Evolutionary conservation across 495 filamentous ascomycete species (phyloP), one percentile per base, ranked within the genome.

Genomic region (Aspergillus nidulans): DNA sequence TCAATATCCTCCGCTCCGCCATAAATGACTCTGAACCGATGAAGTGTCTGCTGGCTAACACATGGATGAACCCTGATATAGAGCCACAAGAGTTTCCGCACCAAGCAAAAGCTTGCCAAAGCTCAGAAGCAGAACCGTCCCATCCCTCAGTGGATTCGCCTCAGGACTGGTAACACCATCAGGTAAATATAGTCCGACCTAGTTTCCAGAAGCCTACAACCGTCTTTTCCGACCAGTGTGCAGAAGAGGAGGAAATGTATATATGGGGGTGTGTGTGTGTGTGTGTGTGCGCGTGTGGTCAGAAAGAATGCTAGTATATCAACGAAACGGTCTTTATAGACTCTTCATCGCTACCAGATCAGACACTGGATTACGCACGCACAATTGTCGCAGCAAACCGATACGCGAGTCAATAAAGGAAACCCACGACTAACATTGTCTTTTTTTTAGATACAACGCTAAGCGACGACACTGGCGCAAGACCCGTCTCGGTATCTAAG

Each of bases 101-200:
- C 90, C 77, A 98, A 98, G 92, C 88, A 94, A 77, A 98, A 98
- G 94, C 94, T 98, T 81, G 94, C 95, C 70, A 96, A 91, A 84
- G 94, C 94, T 71, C 91, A 96, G 84, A 96, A 95, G 81, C 91
- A 96, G 82, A 98, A 97, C 87, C 84, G 95, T 66, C 94, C 94
- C 58, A 97, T 98, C 76, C 94, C 94, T 60, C 94, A 98, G 84
- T 98, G 94, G 94, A 97, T 98, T 74, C 87, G 94, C 69, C 84
- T 98, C 67, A 87, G 94, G 71, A 98, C 94, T 61, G 87, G 87
- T 76, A 98, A 98, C 84, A 98, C 92, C 80, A 96, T 97, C 78
- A 83, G 91, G 91, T 97, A 86, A 78, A 84, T 73, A 59, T 20
- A 13, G 47, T 41, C 41, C 12, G 40, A 42, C 13, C 39, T 20